Evolutionary conservation across 1,284 basidiomycete species (phyloP).

Genomic region (Pterulicium gracile): DNA sequence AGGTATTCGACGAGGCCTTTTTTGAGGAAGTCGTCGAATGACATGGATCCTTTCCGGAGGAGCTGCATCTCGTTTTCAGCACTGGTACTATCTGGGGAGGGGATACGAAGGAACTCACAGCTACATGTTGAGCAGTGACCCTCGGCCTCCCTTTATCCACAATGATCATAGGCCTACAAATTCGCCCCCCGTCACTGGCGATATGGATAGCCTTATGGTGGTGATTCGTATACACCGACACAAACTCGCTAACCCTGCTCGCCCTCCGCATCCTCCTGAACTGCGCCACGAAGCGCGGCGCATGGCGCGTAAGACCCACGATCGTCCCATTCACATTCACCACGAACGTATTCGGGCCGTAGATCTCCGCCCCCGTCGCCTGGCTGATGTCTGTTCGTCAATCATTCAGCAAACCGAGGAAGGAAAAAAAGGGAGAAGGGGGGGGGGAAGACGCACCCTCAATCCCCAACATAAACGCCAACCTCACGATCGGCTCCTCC

Average conservation of each 20-base stretch:
- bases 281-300: conserved; percentile 77
- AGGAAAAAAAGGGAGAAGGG: too few species aligned
- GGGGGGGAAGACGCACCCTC: conserved; percentile 58
- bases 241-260: conserved; percentile 91
- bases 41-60: conserved; percentile 70
- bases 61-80: conserved; percentile 32
- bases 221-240: conserved; percentile 94
- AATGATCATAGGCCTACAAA: conserved; percentile 97
- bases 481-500: conserved; percentile 85
- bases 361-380: conserved; percentile 93
- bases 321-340: conserved; percentile 98
- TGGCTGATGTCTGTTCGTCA: conserved; percentile 72
- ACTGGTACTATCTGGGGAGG: too few species aligned
- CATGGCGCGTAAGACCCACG: conserved; percentile 85
- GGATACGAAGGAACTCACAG: conserved; percentile 27
- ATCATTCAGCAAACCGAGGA: conserved; percentile 11
- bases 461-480: conserved; percentile 91
- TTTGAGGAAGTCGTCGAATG: conserved; percentile 92
- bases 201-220: conserved; percentile 96
- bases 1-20: conserved; percentile 98
- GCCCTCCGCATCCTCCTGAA: conserved; percentile 91
- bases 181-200: conserved; percentile 94
- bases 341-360: conserved; percentile 83
- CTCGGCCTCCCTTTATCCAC: conserved; percentile 78
- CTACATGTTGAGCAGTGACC: conserved; percentile 77